Evolutionary conservation across 208 protist species (phyloP), one percentile per base, ranked within the genome.

Genomic region (Endotrypanum monterogeii): DNA sequence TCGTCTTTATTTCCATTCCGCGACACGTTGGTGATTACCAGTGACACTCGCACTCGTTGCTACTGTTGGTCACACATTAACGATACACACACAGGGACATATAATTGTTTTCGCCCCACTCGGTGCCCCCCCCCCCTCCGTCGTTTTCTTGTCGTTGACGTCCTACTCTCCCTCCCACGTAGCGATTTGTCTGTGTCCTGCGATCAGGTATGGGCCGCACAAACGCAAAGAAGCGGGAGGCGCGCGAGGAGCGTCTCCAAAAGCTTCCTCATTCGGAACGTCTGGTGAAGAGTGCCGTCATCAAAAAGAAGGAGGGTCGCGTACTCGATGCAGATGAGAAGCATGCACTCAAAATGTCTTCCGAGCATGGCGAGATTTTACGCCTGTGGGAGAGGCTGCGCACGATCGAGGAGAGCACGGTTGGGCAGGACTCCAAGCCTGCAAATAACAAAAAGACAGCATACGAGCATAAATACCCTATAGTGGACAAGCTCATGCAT

Each of bases 301-400:
- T 97, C 74, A 97, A 97, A 80, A 97, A 96, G 80, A 92, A 89
- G 66, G 91, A 95, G 57, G 89, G 88, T 32, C 85, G 93, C 35
- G 87, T 97, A 28, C 82, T 97, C n/a, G 86, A 94, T 65, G 82
- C 93, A 0, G 37, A 85, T 9, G 93, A 97, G 74, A 97, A 97
- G 80, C 93, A 96, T 55, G 91, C 91, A 9, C 79, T 97, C 37
- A 95, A 95, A 79, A 97, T 97, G 93, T 84, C 80, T 2, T 94
- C 91, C 14, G 89, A 93, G 68, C 90, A 95, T 55, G 93, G 93
- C 50, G 93, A 95, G 67, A 93, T 97, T 46, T 79, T 97, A 39
- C 89, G 88, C 14, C 79, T 96, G 30, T 97, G 93, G 93, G 90
- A 96, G 67, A 80, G 89, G 71, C 76, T 97, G 61, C 90, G 93